These are phyloP conservation scores for Priceomyces melissophilus DNA, from an alignment of 805 yeast genomes.

Conservation along the genomic window DNA sequence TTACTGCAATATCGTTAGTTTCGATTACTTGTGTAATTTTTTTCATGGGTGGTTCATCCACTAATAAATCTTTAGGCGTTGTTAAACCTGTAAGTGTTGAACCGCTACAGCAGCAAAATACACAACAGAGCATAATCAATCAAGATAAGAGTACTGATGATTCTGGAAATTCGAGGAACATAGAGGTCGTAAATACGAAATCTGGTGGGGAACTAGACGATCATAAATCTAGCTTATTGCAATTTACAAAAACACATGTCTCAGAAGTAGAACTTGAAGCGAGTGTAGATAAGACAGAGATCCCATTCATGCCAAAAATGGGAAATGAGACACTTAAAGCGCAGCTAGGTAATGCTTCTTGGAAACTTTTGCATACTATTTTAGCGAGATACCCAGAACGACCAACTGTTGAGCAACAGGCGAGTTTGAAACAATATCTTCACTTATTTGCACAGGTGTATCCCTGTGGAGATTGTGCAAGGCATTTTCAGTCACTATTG, in stretches of 20 bases:
- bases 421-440: constrained; percentile 62
- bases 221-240: not conserved
- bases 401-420: constrained; percentile 63
- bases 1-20: constrained; percentile 21
- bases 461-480: constrained; percentile 97
- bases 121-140: constrained; percentile 2
- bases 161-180: no score
- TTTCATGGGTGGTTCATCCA: constrained; percentile 19
- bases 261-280: no score
- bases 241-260: no score
- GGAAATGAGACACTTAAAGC: constrained; percentile 79
- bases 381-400: constrained; percentile 87
- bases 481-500: constrained; percentile 75
- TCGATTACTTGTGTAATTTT: constrained; percentile 25
- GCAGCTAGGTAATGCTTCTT: constrained; percentile 84
- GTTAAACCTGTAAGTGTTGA: constrained; percentile 16
- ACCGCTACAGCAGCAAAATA: constrained; percentile 2
- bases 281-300: constrained; percentile 23
- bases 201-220: not conserved
- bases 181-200: not conserved
- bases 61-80: constrained; percentile 17
- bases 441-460: constrained; percentile 83
- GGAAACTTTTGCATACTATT: constrained; percentile 89
- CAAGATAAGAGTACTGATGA: no score
- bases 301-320: constrained; percentile 90